These are phyloP conservation scores for Entomortierella beljakovae DNA, from an alignment of 192 early-diverging fungal species.

Conservation along the genomic window DNA sequence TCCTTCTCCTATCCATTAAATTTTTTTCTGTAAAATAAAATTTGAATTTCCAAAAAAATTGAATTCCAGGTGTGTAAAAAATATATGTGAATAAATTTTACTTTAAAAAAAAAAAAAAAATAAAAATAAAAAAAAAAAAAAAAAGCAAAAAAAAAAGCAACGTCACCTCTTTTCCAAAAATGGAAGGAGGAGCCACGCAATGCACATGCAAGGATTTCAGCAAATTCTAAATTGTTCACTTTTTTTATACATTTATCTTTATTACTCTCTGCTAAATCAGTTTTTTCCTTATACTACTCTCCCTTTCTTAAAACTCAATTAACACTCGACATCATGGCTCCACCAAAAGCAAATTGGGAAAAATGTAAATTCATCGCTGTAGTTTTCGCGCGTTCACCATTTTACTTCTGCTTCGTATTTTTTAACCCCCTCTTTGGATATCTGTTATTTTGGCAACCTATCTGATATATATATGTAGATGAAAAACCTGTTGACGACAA, in stretches of 20 bases:
- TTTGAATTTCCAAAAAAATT: background rate
- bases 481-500: constrained; percentile 82
- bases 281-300: background rate
- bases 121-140: background rate
- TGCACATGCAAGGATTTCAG: background rate
- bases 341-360: constrained; percentile 97
- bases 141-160: constrained; percentile 4
- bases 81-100: background rate
- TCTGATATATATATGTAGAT: constrained; percentile 60
- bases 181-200: background rate
- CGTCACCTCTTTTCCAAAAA: constrained; percentile 1
- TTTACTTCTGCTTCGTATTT: background rate
- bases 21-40: background rate
- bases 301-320: background rate
- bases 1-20: constrained; percentile 49
- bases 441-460: background rate
- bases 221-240: background rate
- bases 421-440: background rate
- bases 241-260: background rate
- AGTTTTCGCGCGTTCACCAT: background rate
- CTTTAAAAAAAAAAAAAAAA: background rate
- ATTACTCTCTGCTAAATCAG: background rate
- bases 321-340: constrained; percentile 62
- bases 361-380: constrained; percentile 78
- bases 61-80: too few relatives aligned